Conservation (phyloP, 1,284 basidiomycete genomes). For the Athelia sp. region DNA sequence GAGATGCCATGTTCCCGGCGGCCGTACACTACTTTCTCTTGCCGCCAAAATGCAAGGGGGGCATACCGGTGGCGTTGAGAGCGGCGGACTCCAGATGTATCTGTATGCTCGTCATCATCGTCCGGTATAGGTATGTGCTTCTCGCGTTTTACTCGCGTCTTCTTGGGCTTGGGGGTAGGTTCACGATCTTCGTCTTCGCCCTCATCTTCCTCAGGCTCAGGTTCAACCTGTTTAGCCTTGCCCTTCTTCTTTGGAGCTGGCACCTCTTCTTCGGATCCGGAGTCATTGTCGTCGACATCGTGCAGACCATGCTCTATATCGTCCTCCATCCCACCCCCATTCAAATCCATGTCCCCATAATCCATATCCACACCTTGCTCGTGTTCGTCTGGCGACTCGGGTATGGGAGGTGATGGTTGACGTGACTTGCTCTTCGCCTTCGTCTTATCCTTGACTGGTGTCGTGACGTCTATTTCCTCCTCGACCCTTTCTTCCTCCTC, state of each 20-base stretch:
- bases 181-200: constrained; percentile 14
- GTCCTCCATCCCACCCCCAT: constrained; percentile 45
- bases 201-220: constrained; percentile 23
- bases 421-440: constrained; percentile 10
- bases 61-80: constrained; percentile 66
- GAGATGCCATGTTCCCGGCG: constrained; percentile 47
- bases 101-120: constrained; percentile 15
- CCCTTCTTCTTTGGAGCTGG: constrained; percentile 21
- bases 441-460: constrained; percentile 3
- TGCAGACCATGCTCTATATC: constrained; percentile 48
- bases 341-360: neutral
- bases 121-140: constrained; percentile 3
- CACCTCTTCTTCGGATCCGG: constrained; percentile 27
- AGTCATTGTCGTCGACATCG: constrained; percentile 29
- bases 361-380: constrained; percentile 12
- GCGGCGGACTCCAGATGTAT: constrained; percentile 64
- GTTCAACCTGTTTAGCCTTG: constrained; percentile 16
- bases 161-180: constrained; percentile 13
- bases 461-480: neutral
- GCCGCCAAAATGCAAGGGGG: constrained; percentile 93
- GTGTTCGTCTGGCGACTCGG: constrained; percentile 1
- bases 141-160: constrained; percentile 6
- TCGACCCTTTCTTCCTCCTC: constrained; percentile 23
- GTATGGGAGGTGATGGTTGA: constrained; percentile 12
- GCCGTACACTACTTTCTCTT: constrained; percentile 83